Percentiles rank a stretch among this genome's conserved stretches.
Evolutionary conservation across 2,329 filamentous ascomycete genomes (phyloP).

Genomic region (Pseudocercospora ulei): DNA sequence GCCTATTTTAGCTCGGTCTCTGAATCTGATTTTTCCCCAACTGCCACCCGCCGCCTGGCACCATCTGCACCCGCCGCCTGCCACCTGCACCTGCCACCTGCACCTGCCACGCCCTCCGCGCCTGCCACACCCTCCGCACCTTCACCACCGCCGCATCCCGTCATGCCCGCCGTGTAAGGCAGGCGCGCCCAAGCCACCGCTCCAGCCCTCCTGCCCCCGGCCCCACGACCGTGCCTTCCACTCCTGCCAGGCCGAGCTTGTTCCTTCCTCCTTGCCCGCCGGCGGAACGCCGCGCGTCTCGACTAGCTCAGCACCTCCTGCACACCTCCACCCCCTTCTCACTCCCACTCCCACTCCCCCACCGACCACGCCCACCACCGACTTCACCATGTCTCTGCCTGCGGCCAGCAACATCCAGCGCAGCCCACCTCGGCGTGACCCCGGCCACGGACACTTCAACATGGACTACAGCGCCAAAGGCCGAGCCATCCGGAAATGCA

Average conservation of each 20-base stretch:
- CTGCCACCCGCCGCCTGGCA: no score
- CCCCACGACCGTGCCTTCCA: constrained; percentile 4
- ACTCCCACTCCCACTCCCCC: constrained; percentile 8
- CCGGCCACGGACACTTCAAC: constrained; percentile 25
- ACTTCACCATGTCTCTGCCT: neutral
- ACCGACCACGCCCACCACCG: neutral
- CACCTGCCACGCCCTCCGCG: neutral
- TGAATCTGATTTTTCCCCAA: neutral
- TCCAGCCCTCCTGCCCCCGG: neutral
- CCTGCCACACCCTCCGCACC: neutral
- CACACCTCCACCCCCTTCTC: constrained; percentile 1
- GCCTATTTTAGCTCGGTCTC: constrained; percentile 1
- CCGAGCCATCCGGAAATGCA: constrained; percentile 37
- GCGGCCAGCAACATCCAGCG: constrained; percentile 3
- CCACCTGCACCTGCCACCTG: no score
- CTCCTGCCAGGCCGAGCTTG: constrained; percentile 7
- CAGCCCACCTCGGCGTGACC: constrained; percentile 24
- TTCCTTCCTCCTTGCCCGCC: constrained; percentile 1
- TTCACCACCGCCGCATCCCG: neutral
- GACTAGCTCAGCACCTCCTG: no score
- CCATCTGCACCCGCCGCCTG: no score
- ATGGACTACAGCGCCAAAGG: constrained; percentile 38
- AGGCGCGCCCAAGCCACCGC: neutral
- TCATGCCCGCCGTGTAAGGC: constrained; percentile 5
- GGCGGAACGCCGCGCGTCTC: no score